phyloP scores from a whole-genome alignment of 208 protist species.

The Acanthamoeba royreba region DNA sequence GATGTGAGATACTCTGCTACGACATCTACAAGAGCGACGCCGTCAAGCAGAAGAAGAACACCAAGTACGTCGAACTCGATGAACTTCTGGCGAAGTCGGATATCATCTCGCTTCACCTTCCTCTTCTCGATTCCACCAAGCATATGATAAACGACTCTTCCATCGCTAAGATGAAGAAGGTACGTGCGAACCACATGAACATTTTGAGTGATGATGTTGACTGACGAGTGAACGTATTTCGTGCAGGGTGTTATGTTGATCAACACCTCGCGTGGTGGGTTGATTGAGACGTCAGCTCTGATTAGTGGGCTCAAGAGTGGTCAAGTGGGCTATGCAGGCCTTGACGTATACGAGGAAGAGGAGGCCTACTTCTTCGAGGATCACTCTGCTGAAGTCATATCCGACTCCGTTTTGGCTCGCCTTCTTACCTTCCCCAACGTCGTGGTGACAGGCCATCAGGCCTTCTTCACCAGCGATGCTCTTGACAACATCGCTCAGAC shows the following conservation, averaged over 20 bases:
- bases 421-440: slow-evolving; percentile 70
- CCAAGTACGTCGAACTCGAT: slow-evolving; percentile 61
- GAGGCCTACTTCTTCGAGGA: slow-evolving; percentile 76
- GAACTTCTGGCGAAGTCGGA: slow-evolving; percentile 74
- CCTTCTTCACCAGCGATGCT: slow-evolving; percentile 72
- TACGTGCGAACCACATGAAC: too few species aligned
- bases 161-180: slow-evolving; percentile 75
- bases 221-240: too few species aligned
- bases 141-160: slow-evolving; percentile 79
- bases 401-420: slow-evolving; percentile 44
- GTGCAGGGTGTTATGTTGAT: slow-evolving; percentile 78
- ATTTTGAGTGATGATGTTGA: too few species aligned
- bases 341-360: slow-evolving; percentile 84
- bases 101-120: slow-evolving; percentile 80
- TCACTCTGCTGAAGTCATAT: slow-evolving; percentile 16
- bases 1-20: slow-evolving; percentile 69
- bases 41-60: slow-evolving; percentile 42
- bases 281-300: slow-evolving; percentile 75
- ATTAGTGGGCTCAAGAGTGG: slow-evolving; percentile 70
- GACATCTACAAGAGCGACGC: slow-evolving; percentile 68
- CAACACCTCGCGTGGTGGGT: slow-evolving; percentile 78
- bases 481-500: slow-evolving; percentile 56
- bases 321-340: slow-evolving; percentile 67
- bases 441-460: slow-evolving; percentile 67
- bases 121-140: slow-evolving; percentile 65